Percentiles rank a stretch among this genome's conserved stretches.
Evolutionary conservation across 768 basidiomycete genomes (phyloP).

Genomic region (Boletus rubroflammeus): DNA sequence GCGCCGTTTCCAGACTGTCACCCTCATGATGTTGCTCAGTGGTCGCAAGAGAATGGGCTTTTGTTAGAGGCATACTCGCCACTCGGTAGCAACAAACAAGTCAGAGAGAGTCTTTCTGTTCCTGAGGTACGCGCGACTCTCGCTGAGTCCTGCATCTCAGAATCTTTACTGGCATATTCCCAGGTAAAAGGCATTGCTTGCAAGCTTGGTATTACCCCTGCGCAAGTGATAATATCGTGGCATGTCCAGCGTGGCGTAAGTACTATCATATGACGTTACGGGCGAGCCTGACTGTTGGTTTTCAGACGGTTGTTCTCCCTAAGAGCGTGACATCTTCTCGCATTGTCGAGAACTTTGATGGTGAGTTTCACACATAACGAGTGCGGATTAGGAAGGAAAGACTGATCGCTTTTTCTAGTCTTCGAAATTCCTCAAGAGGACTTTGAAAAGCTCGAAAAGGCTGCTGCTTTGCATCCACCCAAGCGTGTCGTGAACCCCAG

Average conservation of each 20-base stretch:
- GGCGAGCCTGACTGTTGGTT: background rate
- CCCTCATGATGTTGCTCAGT: slow-evolving; percentile 37
- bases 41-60: slow-evolving; percentile 61
- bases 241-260: slow-evolving; percentile 70
- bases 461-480: slow-evolving; percentile 48
- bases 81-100: slow-evolving; percentile 58
- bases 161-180: background rate
- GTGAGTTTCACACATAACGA: slow-evolving; percentile 30
- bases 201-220: slow-evolving; percentile 66
- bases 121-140: slow-evolving; percentile 41
- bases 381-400: background rate
- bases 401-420: slow-evolving; percentile 16
- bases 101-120: slow-evolving; percentile 53
- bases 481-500: slow-evolving; percentile 57
- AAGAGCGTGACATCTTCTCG: slow-evolving; percentile 73
- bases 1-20: background rate
- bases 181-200: slow-evolving; percentile 56
- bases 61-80: slow-evolving; percentile 78
- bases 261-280: background rate
- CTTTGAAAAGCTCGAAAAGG: slow-evolving; percentile 40
- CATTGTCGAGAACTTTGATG: slow-evolving; percentile 65
- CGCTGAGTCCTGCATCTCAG: background rate
- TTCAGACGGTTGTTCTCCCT: slow-evolving; percentile 65
- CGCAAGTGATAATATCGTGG: slow-evolving; percentile 74
- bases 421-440: slow-evolving; percentile 36